Percentiles rank a stretch among this genome's conserved stretches.
Evolutionary conservation across 2,329 filamentous ascomycete genomes (phyloP).

Genomic region (Chrysosporium queenslandicum): DNA sequence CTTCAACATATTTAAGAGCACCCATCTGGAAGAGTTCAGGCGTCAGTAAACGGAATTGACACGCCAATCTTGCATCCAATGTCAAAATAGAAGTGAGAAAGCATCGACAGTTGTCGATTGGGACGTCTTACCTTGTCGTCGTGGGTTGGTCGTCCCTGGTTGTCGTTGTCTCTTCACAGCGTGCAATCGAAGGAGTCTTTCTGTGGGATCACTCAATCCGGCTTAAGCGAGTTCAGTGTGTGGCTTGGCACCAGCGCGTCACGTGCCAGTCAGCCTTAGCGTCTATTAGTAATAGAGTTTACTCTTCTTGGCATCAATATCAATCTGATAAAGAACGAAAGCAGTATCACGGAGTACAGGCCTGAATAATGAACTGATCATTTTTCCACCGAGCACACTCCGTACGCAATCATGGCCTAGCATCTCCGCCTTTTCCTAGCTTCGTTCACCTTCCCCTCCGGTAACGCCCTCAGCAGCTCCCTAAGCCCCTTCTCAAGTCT

Average conservation of each 20-base stretch:
- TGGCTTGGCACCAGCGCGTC: constrained; percentile 21
- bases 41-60: constrained; percentile 2
- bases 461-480: constrained; percentile 15
- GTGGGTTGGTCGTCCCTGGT: constrained; percentile 35
- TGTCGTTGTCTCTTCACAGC: constrained; percentile 32
- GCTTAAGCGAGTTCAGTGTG: constrained; percentile 29
- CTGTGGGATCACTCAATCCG: constrained; percentile 35
- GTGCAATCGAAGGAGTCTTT: constrained; percentile 28
- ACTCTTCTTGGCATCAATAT: no score
- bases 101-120: not conserved
- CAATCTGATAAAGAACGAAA: no score
- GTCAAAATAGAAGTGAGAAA: not conserved
- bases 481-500: constrained; percentile 15
- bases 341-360: no score
- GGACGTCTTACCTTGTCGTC: constrained; percentile 36
- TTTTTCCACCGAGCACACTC: no score
- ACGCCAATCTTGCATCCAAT: constrained; percentile 1
- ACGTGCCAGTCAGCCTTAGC: constrained; percentile 3
- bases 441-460: not conserved
- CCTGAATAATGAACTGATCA: no score
- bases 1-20: constrained; percentile 99
- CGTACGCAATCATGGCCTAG: no score
- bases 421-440: not conserved
- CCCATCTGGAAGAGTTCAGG: constrained; percentile 59
- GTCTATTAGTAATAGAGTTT: not conserved